Evolutionary conservation across 192 early-diverging fungal genomes (phyloP).

Genomic region (Coemansia sp.): DNA sequence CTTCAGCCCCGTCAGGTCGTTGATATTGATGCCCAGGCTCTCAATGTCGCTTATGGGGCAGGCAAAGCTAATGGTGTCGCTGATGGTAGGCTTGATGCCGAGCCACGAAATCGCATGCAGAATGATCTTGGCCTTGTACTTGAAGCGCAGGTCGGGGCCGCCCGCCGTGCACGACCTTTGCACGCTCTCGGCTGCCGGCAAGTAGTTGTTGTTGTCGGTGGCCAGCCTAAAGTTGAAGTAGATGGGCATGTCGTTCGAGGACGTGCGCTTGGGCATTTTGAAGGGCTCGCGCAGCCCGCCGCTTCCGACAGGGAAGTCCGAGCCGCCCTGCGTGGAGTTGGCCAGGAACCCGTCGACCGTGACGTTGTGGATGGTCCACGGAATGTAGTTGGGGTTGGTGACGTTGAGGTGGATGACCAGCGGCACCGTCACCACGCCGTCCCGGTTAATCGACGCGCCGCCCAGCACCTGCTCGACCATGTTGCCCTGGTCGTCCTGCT

Average conservation of each 20-base stretch:
- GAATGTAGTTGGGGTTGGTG: slow-evolving; percentile 56
- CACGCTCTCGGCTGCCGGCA: slow-evolving; percentile 33
- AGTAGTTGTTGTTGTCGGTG: slow-evolving; percentile 37
- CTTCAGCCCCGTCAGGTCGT: slow-evolving; percentile 37
- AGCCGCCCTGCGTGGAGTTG: slow-evolving; percentile 19
- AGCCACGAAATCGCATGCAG: slow-evolving; percentile 52
- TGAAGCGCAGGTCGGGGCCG: slow-evolving; percentile 37
- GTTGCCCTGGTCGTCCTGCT: not conserved
- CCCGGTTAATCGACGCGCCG: slow-evolving; percentile 33
- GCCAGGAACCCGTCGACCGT: slow-evolving; percentile 47
- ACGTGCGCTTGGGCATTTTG: slow-evolving; percentile 44
- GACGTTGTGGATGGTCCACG: slow-evolving; percentile 57
- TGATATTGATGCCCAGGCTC: slow-evolving; percentile 46
- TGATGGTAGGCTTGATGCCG: slow-evolving; percentile 52
- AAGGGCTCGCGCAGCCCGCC: slow-evolving; percentile 45
- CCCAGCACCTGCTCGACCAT: slow-evolving; percentile 27
- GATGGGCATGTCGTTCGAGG: slow-evolving; percentile 43
- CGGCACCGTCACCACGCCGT: slow-evolving; percentile 51
- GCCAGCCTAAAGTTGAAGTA: slow-evolving; percentile 49
- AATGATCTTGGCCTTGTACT: slow-evolving; percentile 51
- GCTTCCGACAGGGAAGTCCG: slow-evolving; percentile 48
- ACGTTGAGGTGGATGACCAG: slow-evolving; percentile 53
- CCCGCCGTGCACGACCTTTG: slow-evolving; percentile 37
- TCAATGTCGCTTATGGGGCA: slow-evolving; percentile 48
- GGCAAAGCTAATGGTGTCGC: slow-evolving; percentile 41